Percentiles rank a stretch among this genome's conserved stretches.
Conservation (phyloP, 805 yeast genomes). For the Pichia kluyveri region DNA sequence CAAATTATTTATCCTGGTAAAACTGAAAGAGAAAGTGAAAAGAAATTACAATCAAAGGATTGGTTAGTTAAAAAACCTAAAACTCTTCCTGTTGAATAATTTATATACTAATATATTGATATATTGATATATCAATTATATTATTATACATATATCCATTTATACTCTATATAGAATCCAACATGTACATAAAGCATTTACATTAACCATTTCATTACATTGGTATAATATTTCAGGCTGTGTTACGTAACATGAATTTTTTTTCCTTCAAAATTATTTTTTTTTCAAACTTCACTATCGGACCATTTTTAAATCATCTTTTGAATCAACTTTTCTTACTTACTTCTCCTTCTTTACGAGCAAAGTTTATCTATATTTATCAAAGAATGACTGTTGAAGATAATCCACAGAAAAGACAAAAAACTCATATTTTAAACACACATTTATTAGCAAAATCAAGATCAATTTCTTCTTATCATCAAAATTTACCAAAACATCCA, state of each 20-base stretch:
- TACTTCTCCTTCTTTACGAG: not conserved
- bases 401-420: not conserved
- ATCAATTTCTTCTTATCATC: not conserved
- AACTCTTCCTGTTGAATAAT: conserved; percentile 41
- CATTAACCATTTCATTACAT: no score
- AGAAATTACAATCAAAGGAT: conserved; percentile 42
- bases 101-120: not conserved
- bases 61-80: conserved; percentile 47
- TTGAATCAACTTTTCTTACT: not conserved
- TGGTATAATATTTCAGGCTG: conserved; percentile 1
- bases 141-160: not conserved
- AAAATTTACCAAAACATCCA: conserved; percentile 46
- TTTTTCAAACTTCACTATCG: not conserved
- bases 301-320: not conserved
- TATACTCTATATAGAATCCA: not conserved
- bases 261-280: not conserved
- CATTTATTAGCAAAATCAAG: not conserved
- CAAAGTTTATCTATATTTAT: no score
- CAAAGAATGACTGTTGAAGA: not conserved
- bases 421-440: not conserved
- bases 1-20: conserved; percentile 69
- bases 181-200: conserved; percentile 2
- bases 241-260: not conserved
- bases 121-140: no score
- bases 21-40: conserved; percentile 35